These are phyloP conservation scores for Saccharomyces hybrid DNA, from an alignment of 1,139 yeast genomes.

Conservation along the genomic window DNA sequence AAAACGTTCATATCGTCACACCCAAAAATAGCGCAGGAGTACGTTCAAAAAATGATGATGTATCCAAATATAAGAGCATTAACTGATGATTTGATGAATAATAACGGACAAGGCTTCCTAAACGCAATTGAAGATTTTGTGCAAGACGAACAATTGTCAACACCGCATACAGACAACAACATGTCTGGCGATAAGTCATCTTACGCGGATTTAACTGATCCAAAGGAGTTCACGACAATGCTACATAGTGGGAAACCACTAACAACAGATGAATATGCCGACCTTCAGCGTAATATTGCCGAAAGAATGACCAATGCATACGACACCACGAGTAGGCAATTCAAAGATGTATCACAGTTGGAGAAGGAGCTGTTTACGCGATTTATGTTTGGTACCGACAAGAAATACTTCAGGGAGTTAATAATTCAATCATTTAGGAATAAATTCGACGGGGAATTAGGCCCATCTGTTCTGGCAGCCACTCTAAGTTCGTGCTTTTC, in stretches of 20 bases:
- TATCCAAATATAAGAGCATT: constrained; percentile 30
- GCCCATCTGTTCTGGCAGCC: constrained; percentile 13
- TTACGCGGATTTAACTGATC: constrained; percentile 16
- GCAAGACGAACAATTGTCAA: constrained; percentile 12
- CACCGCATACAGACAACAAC: neutral
- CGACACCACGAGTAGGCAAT: constrained; percentile 21
- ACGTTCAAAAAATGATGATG: constrained; percentile 26
- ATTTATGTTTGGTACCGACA: constrained; percentile 27
- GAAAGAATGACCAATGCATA: constrained; percentile 27
- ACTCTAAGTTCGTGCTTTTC: constrained; percentile 13
- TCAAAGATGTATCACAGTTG: constrained; percentile 21
- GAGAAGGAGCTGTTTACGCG: constrained; percentile 26
- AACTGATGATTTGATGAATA: constrained; percentile 29
- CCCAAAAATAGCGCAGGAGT: constrained; percentile 30
- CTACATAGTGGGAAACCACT: constrained; percentile 26
- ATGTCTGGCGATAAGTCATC: neutral
- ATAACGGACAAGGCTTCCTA: constrained; percentile 26
- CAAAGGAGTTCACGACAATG: constrained; percentile 26
- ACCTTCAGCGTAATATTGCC: constrained; percentile 27
- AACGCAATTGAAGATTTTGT: constrained; percentile 29
- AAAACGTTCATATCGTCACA: constrained; percentile 30
- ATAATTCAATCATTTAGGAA: constrained; percentile 24
- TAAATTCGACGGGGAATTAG: constrained; percentile 15
- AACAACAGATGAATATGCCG: constrained; percentile 26
- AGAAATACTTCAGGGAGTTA: constrained; percentile 22